Evolutionary conservation across 208 protist genomes (phyloP), one percentile per base, ranked within the genome.

Genomic region (Vickermania ingenoplastis): DNA sequence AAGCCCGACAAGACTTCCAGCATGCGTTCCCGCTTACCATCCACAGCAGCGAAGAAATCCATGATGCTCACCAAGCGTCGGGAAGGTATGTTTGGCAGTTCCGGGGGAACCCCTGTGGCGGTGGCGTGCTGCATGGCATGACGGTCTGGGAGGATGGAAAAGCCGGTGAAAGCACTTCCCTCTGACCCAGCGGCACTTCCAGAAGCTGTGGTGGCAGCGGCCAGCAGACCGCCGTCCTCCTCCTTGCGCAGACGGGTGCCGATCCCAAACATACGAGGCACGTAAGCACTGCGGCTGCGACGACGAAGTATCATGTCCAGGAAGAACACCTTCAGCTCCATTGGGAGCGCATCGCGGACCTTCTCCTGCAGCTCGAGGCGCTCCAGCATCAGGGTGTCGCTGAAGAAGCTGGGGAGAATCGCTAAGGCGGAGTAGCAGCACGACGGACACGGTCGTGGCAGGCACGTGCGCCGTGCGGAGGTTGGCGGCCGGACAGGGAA

Each of bases 1-100:
- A 89, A 92, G 48, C 67, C 74, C 23, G 70, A 67, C 2, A 88
- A 36, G 1, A 92, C 45, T 27, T 75, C 73, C 29, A 69, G 71
- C 41, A 87, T 65, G 13, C 67, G 69, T 7, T 77, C 65, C 28
- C 56, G 28, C 24, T 75, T 59, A 2, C 73, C 53, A 14, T 69
- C 54, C 31, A 79, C 50, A 24, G 63, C 55, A 26, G 80, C 75
- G 41, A 92, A 62, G 52, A 83, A 69, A 13, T 72, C 66, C 22
- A 81, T 31, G 61, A 86, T 53, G 22, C 63, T 61, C 22, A 62
- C 13, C 23, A 67, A 31, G 22, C 31, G 41, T 21, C 59, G n/a
- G 4, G 59, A 3, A 2, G 30, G 2, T 11, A 21, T 7, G 45
- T 0, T 54, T 24, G 26, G 50, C 41, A 21, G 25, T 13, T 36